Conservation (phyloP, 768 basidiomycete genomes). For the Kwoniella dejecticola region DNA sequence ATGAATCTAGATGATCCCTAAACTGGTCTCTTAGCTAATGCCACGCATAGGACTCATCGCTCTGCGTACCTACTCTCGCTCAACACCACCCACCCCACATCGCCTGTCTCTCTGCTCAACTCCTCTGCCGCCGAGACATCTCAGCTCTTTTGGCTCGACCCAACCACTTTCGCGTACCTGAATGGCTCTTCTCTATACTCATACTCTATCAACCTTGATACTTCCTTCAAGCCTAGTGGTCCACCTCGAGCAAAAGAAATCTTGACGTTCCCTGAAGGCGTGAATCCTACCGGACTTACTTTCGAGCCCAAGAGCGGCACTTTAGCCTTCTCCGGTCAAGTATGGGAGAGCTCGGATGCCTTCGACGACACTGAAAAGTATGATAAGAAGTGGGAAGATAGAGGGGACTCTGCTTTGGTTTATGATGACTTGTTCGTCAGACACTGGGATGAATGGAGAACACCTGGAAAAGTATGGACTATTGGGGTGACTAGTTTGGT, state of each 20-base stretch:
- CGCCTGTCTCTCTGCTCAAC: conserved; percentile 20
- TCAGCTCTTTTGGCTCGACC: conserved; percentile 36
- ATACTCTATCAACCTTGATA: conserved; percentile 4
- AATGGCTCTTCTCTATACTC: conserved; percentile 32
- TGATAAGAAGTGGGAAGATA: conserved; percentile 58
- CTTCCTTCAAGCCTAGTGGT: background rate
- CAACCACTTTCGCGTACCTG: conserved; percentile 25
- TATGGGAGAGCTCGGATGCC: conserved; percentile 65
- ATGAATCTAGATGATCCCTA: background rate
- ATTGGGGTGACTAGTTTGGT: conserved; percentile 24
- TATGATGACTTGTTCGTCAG: conserved; percentile 45
- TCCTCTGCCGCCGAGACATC: conserved; percentile 22
- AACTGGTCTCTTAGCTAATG: conserved; percentile 2
- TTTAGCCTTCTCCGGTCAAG: conserved; percentile 82
- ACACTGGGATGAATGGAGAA: conserved; percentile 46
- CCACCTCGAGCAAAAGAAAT: conserved; percentile 9
- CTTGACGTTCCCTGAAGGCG: conserved; percentile 38
- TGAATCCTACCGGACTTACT: conserved; percentile 27
- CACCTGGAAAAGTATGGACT: conserved; percentile 42
- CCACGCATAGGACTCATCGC: conserved; percentile 26
- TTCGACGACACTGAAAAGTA: conserved; percentile 68
- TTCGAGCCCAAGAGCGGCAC: conserved; percentile 56
- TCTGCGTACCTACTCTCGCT: conserved; percentile 41
- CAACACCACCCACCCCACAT: conserved; percentile 12
- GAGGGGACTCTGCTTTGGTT: conserved; percentile 38